phyloP scores from a whole-genome alignment of 306 rosid genomes.

The Purshia tridentata region DNA sequence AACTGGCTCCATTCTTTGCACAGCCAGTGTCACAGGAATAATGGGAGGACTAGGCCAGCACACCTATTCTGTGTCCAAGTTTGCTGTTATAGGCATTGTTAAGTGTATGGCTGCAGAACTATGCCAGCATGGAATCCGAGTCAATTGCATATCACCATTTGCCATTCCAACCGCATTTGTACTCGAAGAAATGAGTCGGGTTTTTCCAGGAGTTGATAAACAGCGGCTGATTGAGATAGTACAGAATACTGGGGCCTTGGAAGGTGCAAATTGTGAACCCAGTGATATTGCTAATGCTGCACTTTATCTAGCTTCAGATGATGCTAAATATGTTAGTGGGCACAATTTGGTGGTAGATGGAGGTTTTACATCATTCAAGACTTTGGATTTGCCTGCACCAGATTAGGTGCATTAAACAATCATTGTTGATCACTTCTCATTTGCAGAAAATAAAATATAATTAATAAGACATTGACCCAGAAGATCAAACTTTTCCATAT shows the following conservation, averaged over 20 bases:
- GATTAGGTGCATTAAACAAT: constrained; percentile 44
- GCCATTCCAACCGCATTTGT: constrained; percentile 68
- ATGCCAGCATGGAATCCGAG: constrained; percentile 60
- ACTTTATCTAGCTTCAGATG: constrained; percentile 71
- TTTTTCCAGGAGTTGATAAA: constrained; percentile 46
- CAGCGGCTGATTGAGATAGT: constrained; percentile 41
- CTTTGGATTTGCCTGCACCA: constrained; percentile 43
- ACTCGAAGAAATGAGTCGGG: constrained; percentile 44
- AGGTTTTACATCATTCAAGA: constrained; percentile 81
- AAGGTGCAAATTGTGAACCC: constrained; percentile 68
- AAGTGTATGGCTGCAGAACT: constrained; percentile 67
- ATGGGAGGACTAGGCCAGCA: constrained; percentile 77
- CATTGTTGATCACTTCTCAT: neutral
- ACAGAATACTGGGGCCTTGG: constrained; percentile 42
- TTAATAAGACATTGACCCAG: neutral
- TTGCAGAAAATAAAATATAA: neutral
- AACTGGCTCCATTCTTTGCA: constrained; percentile 72
- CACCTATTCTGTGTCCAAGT: constrained; percentile 74
- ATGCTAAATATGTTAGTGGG: constrained; percentile 77
- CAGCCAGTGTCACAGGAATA: constrained; percentile 75
- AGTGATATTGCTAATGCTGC: constrained; percentile 80
- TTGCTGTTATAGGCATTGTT: constrained; percentile 66
- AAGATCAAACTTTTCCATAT: neutral
- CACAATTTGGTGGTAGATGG: constrained; percentile 90
- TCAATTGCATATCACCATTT: constrained; percentile 77